Conservation (phyloP, 306 rosid species). For the Trifolium repens region DNA sequence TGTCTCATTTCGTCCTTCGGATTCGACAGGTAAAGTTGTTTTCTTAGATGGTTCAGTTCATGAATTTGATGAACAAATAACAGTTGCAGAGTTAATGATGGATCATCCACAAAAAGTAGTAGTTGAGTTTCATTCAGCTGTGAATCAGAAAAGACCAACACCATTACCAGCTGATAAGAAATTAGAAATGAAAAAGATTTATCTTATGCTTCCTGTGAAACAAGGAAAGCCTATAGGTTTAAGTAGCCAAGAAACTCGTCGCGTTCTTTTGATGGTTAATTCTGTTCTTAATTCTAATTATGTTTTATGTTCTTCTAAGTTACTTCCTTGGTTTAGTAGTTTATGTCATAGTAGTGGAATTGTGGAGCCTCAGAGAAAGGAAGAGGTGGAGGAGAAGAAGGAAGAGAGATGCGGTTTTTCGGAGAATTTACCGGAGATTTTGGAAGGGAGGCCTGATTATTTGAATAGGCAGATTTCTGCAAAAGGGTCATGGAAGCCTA, state of each 20-base stretch:
- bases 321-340: conserved; percentile 62
- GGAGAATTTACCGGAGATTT: conserved; percentile 46
- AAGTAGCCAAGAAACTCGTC: conserved; percentile 53
- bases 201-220: conserved; percentile 76
- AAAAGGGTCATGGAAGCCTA: conserved; percentile 78
- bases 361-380: conserved; percentile 37
- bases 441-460: conserved; percentile 67
- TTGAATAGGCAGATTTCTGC: conserved; percentile 75
- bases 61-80: conserved; percentile 53
- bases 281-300: conserved; percentile 52
- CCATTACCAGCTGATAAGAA: conserved; percentile 75
- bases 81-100: conserved; percentile 83
- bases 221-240: conserved; percentile 66
- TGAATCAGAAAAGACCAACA: conserved; percentile 54
- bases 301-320: conserved; percentile 44
- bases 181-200: conserved; percentile 60
- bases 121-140: conserved; percentile 64
- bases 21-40: conserved; percentile 53
- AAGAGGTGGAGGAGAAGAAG: conserved; percentile 22
- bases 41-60: conserved; percentile 71
- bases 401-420: conserved; percentile 36
- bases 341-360: conserved; percentile 45
- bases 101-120: conserved; percentile 84
- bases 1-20: conserved; percentile 39
- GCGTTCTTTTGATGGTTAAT: conserved; percentile 49